Base-by-base conservation (phyloP, 83 land plant species). In the Isoetes engelmannii region DNA sequence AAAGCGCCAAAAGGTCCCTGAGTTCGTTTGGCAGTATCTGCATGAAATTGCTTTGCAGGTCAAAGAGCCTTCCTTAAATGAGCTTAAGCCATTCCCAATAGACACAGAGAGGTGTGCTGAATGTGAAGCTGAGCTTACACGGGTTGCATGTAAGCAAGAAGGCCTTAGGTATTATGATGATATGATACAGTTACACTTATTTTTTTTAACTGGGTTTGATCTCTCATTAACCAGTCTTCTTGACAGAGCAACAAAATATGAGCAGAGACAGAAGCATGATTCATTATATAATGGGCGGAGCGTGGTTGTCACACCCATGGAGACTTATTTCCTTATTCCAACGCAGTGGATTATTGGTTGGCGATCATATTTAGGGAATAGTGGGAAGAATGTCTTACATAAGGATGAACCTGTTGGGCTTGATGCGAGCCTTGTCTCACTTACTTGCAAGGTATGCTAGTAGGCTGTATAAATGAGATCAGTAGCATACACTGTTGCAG, bases 261-360 rank as follows among this genome's bases (percentile, higher is more conserved):
- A 84, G 71, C 91, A 89, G 69, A 82, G 89, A 17, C 87, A 83
- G 44, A 92, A 85, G 77, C 97, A 92, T 77, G 97, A 92, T 41
- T 82, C 84, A 67, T 68, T 92, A 51, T 84, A 77, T 47, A 7
- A 56, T 37, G 85, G 86, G 6, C 88, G 84, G 75, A 72, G 63
- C 64, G 60, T 83, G 72, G 78, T 78, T 57, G 79, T 92, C 59
- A 67, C 55, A 70, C 75, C 83, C 44, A 72, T 75, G 54, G 69
- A 70, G 69, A 71, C 58, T 49, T 89, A 89, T 73, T 86, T 72
- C 73, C 80, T 92, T 72, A 70, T 92, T 17, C 97, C 95, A 20
- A 83, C 95, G 44, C 73, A 77, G 37, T 92, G 97, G 97, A 79
- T 92, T 13, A 45, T 75, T 43, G 73, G 76, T 54, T 92, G 97